A percentile compares a stretch with the other conserved stretches of the same genome.
Conservation (phyloP, 176 grass and related monocot genomes). For the Aechmea fasciata region DNA sequence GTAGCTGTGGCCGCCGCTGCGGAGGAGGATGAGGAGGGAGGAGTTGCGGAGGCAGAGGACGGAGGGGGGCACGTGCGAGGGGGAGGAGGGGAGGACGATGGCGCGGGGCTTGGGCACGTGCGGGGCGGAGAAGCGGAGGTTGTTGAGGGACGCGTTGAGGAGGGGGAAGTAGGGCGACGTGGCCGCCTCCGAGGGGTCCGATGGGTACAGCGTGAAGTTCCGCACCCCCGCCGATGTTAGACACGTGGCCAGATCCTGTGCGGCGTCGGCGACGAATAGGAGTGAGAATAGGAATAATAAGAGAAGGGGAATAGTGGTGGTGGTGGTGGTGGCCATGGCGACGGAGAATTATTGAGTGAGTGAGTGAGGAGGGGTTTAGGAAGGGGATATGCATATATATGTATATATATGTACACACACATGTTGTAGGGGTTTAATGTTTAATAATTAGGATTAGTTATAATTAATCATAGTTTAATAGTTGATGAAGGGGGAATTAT, state of each 20-base stretch:
- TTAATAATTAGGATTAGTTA: no score
- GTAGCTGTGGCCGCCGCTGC: conserved; percentile 89
- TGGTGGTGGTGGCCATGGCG: no score
- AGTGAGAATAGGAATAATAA: no score
- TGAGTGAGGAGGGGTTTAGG: no score
- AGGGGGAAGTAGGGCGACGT: background rate
- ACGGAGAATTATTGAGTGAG: no score
- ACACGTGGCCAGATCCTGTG: conserved; percentile 1
- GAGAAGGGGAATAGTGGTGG: no score
- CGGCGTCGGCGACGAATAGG: background rate
- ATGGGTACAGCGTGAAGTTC: background rate
- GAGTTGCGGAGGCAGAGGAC: conserved; percentile 37
- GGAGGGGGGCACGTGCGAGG: conserved; percentile 22
- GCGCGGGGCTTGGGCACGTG: conserved; percentile 18
- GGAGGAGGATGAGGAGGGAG: conserved; percentile 31
- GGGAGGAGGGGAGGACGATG: conserved; percentile 46
- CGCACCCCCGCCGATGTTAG: background rate
- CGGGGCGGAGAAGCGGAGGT: conserved; percentile 51
- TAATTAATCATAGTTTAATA: no score
- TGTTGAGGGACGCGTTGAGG: conserved; percentile 50
- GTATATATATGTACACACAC: no score
- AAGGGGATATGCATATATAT: no score
- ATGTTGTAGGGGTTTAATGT: no score
- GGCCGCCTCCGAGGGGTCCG: background rate
- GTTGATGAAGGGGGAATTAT: no score